Percentiles rank a stretch among this genome's conserved stretches.
phyloP scores from a whole-genome alignment of 495 filamentous ascomycete genomes.

The Penicillium odoratum region DNA sequence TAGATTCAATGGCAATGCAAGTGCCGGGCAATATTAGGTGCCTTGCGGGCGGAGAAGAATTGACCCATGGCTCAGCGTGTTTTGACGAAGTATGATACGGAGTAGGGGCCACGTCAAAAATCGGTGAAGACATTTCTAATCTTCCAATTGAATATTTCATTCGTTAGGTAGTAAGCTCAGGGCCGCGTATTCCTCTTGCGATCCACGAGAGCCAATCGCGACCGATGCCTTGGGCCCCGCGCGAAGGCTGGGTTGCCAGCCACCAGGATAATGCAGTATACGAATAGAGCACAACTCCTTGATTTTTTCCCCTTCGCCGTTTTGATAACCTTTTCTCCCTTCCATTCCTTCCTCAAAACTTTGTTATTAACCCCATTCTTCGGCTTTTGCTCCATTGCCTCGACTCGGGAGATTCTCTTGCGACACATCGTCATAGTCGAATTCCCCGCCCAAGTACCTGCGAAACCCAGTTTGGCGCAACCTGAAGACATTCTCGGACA shows the following conservation, averaged over 20 bases:
- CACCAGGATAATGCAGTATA: conserved; percentile 29
- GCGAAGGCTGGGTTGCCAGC: conserved; percentile 35
- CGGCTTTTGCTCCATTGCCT: background rate
- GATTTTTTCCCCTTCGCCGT: background rate
- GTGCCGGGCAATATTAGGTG: background rate
- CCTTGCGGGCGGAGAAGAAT: background rate
- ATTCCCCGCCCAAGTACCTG: conserved; percentile 5
- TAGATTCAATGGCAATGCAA: too few relatives aligned
- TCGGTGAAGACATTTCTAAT: background rate
- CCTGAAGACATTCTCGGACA: conserved; percentile 10
- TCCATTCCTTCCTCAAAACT: conserved; percentile 15
- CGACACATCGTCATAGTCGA: conserved; percentile 16
- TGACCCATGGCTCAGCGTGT: background rate
- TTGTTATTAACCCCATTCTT: background rate
- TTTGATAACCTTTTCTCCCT: background rate
- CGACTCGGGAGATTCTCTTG: conserved; percentile 3
- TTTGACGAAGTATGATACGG: background rate
- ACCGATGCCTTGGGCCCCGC: conserved; percentile 15
- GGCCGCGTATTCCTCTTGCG: conserved; percentile 1
- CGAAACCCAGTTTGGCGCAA: conserved; percentile 7
- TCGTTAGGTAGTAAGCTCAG: background rate
- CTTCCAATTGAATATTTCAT: background rate
- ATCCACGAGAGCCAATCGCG: conserved; percentile 1
- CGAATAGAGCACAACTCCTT: conserved; percentile 2
- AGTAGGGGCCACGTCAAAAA: background rate